Conservation (phyloP, 2,329 filamentous ascomycete genomes). For the Trichoderma lentiforme region DNA sequence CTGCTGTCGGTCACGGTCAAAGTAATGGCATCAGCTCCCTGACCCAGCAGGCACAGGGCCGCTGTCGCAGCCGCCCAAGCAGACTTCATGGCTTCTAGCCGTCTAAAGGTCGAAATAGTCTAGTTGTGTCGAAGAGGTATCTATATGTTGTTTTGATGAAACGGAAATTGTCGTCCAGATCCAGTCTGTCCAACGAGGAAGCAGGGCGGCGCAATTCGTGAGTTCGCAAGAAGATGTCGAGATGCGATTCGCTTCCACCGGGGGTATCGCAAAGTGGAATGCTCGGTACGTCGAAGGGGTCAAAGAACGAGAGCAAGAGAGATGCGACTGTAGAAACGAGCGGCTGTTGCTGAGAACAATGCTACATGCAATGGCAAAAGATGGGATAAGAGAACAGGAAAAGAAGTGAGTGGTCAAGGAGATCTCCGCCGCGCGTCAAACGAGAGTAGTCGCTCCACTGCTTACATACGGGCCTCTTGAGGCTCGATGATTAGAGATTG, state of each 20-base stretch:
- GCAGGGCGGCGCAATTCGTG: not conserved
- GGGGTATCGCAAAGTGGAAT: constrained; percentile 8
- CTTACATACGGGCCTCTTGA: constrained; percentile 11
- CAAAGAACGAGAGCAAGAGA: constrained; percentile 1
- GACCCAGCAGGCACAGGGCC: constrained; percentile 14
- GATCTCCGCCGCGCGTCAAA: constrained; percentile 15
- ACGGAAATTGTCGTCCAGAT: constrained; percentile 10
- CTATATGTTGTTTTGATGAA: not conserved
- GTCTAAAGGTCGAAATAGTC: not conserved
- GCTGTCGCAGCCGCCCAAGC: constrained; percentile 7
- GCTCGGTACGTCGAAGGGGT: constrained; percentile 1
- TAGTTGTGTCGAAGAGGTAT: not conserved
- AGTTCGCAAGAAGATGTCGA: not conserved
- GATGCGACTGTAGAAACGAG: not conserved
- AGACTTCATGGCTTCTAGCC: not conserved
- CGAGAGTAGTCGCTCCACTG: constrained; percentile 12
- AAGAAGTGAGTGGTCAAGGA: not conserved
- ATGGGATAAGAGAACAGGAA: not conserved
- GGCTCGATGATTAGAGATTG: not conserved
- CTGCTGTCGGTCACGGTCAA: not conserved
- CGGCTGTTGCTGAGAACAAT: constrained; percentile 1
- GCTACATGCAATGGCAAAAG: constrained; percentile 3
- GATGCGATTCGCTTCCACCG: not conserved
- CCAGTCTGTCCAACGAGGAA: constrained; percentile 11
- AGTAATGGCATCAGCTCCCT: constrained; percentile 3